These are phyloP conservation scores for Stramenopiles sp. DNA, from an alignment of 352 stramenopile genomes.

Conservation along the genomic window DNA sequence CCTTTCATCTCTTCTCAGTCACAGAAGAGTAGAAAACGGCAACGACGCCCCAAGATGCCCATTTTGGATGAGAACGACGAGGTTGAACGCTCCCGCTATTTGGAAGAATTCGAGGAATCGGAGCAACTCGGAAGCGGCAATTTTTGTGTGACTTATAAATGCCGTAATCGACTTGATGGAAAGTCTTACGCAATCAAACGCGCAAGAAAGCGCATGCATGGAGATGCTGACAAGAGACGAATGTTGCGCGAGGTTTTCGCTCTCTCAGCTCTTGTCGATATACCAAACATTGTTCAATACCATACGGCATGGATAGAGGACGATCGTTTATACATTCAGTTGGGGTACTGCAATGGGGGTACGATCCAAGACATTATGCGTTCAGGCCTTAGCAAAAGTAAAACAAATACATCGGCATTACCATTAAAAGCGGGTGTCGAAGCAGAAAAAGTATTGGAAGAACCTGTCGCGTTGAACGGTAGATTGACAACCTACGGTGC, in stretches of 20 bases:
- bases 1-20: no score
- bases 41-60: no score
- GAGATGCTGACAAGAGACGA: slow-evolving; percentile 52
- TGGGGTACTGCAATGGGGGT: slow-evolving; percentile 45
- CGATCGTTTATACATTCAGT: slow-evolving; percentile 58
- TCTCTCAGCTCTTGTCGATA: slow-evolving; percentile 45
- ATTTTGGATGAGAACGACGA: no score
- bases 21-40: no score
- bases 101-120: no score
- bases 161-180: slow-evolving; percentile 55
- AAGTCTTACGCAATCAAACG: slow-evolving; percentile 63
- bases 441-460: no score
- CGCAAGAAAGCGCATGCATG: slow-evolving; percentile 51
- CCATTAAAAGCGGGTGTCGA: no score
- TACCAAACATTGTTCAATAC: slow-evolving; percentile 52
- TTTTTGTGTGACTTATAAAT: slow-evolving; percentile 63
- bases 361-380: slow-evolving; percentile 37
- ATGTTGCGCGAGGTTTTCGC: slow-evolving; percentile 52
- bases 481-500: background rate
- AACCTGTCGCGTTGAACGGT: no score
- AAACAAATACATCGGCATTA: no score
- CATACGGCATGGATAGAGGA: slow-evolving; percentile 65
- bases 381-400: no score
- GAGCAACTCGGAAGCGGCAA: slow-evolving; percentile 52
- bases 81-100: no score